These are phyloP conservation scores for Stephania yunnanensis DNA, from an alignment of 164 flowering plant species.

Conservation along the genomic window DNA sequence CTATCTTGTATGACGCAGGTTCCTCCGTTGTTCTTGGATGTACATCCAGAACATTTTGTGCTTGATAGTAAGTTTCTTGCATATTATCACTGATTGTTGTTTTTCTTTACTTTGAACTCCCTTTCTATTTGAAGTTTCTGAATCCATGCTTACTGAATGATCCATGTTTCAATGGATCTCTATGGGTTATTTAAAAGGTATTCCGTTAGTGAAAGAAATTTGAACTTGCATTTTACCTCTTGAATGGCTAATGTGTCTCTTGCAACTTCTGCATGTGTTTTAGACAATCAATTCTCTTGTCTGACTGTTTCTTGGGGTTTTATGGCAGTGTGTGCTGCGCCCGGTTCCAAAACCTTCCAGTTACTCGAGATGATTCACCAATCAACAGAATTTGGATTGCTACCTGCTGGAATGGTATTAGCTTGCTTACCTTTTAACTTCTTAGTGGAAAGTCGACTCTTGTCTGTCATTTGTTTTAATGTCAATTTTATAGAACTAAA, in stretches of 20 bases:
- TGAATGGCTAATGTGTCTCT: background rate
- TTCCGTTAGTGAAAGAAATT: background rate
- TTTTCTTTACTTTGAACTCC: background rate
- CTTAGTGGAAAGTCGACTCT: background rate
- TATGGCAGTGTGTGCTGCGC: constrained; percentile 98
- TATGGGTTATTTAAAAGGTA: background rate
- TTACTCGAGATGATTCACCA: constrained; percentile 88
- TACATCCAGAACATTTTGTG: constrained; percentile 67
- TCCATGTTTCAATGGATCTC: background rate
- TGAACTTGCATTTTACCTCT: background rate
- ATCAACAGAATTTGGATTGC: constrained; percentile 46
- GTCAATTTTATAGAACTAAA: background rate
- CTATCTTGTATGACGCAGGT: constrained; percentile 47
- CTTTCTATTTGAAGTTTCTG: background rate
- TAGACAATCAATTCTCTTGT: background rate
- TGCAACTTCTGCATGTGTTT: background rate
- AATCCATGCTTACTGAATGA: background rate
- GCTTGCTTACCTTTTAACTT: constrained; percentile 6
- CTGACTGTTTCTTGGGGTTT: constrained; percentile 17
- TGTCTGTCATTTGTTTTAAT: background rate
- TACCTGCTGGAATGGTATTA: constrained; percentile 86
- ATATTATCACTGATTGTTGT: background rate
- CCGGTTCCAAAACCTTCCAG: constrained; percentile 98
- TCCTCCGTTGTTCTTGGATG: constrained; percentile 92
- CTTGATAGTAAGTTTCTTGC: constrained; percentile 78